These are phyloP conservation scores for Parathielavia appendiculata DNA, from an alignment of 495 filamentous ascomycete genomes.

Conservation along the genomic window DNA sequence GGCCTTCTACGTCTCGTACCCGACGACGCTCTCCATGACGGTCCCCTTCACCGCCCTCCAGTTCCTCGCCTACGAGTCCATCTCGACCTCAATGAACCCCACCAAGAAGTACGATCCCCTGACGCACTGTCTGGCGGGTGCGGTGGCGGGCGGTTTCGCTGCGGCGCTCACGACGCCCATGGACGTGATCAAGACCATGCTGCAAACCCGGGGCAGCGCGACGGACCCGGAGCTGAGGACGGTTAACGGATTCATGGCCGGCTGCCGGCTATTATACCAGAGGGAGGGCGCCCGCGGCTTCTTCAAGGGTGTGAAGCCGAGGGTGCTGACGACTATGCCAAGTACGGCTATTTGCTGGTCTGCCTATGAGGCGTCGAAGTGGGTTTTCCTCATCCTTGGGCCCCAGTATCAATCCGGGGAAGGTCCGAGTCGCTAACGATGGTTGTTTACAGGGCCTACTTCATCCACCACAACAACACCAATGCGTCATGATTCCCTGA, in stretches of 20 bases:
- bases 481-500: constrained; percentile 1
- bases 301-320: constrained; percentile 83
- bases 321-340: constrained; percentile 94
- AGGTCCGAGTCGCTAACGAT: neutral
- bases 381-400: constrained; percentile 21
- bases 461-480: constrained; percentile 47
- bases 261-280: constrained; percentile 74
- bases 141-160: constrained; percentile 86
- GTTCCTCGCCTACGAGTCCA: constrained; percentile 94
- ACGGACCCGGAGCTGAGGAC: constrained; percentile 76
- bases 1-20: constrained; percentile 98
- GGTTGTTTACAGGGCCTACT: constrained; percentile 46
- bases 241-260: constrained; percentile 74
- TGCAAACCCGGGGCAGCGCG: constrained; percentile 85
- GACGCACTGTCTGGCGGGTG: constrained; percentile 88
- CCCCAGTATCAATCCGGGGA: neutral
- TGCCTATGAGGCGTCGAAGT: constrained; percentile 58
- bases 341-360: constrained; percentile 99
- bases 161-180: constrained; percentile 91
- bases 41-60: constrained; percentile 95
- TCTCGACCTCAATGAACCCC: constrained; percentile 90
- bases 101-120: constrained; percentile 77
- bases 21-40: constrained; percentile 96
- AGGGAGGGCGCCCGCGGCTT: constrained; percentile 83
- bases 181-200: constrained; percentile 94